Evolutionary conservation across 2,329 filamentous ascomycete genomes (phyloP), one percentile per base, ranked within the genome.

Genomic region (Paecilomyces niveus): DNA sequence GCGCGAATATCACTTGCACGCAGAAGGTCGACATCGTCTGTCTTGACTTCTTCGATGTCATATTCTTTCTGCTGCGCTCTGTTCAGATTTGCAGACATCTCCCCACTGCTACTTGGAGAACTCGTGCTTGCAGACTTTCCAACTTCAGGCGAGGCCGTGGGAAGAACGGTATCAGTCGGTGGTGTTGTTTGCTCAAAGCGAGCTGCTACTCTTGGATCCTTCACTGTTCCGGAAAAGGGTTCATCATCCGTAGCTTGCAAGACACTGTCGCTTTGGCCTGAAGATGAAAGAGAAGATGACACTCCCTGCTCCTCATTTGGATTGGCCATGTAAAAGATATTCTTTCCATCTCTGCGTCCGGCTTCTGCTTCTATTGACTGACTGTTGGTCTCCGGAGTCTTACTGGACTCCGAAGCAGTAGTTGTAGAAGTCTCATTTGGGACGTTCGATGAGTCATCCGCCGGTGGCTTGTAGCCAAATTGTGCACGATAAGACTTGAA

Each of bases 1-100:
- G 70, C 68, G 53, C 73, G 68, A 21, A 76, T 70, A 61, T 75
- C 73, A 56, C 67, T 72, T 2, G 72, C 69, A 45, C 67, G 64
- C 49, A 76, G 61, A n/a, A 66, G 58, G 35, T 74, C 68, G 29
- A 76, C 58, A 56, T 72, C 68, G 39, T 71, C 67, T n/a, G 59
- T 63, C 60, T 62, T 65, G 31, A 64, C 62, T 52, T 65, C 58
- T 9, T 55, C 56, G 50, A 59, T 15, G 11, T 31, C 49, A 32
- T 55, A 33, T 39, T 53, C 49, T 52, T 58, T 54, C 49, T 59
- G 54, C 15, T 54, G 24, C 10, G 56, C 8, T 15, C 29, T 51
- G 11, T 32, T n/a, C 9, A 9, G 10, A 52, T 9, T 13, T 15
- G 10, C 50, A 52, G 50, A 52, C 21, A 18, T n/a, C 2, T 2